Evolutionary conservation across 1,284 basidiomycete genomes (phyloP).

Genomic region (Pterulicium gracile): DNA sequence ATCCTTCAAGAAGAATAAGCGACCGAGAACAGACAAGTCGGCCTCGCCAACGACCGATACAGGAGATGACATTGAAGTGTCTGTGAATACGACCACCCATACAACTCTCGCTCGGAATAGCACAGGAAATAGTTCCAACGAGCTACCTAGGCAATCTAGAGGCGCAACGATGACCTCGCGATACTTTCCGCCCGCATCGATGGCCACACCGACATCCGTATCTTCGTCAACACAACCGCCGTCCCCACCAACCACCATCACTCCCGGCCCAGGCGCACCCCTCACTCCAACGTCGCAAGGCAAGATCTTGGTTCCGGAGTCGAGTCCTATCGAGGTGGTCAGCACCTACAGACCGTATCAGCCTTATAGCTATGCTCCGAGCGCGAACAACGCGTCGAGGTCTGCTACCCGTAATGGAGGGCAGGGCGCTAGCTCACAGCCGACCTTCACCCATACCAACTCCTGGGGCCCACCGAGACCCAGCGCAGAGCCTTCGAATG

Average conservation of each 20-base stretch:
- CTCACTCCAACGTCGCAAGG: constrained; percentile 26
- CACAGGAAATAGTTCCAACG: too few relatives aligned
- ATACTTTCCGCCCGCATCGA: constrained; percentile 1
- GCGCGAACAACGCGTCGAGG: background rate
- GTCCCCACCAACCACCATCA: constrained; percentile 19
- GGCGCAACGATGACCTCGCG: background rate
- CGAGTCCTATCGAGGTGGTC: constrained; percentile 47
- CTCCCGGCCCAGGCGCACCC: constrained; percentile 18
- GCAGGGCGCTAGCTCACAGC: too few relatives aligned
- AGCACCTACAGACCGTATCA: constrained; percentile 23
- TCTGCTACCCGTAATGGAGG: too few relatives aligned
- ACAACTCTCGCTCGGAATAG: too few relatives aligned
- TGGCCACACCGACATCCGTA: too few relatives aligned
- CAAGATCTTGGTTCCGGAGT: constrained; percentile 62
- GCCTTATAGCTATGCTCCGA: constrained; percentile 14
- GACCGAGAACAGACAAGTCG: too few relatives aligned
- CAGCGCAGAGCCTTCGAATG: too few relatives aligned
- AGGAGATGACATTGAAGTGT: too few relatives aligned
- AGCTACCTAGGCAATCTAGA: background rate
- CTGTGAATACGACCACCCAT: too few relatives aligned
- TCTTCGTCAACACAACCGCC: too few relatives aligned
- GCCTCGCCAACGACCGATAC: too few relatives aligned
- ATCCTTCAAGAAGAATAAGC: too few relatives aligned
- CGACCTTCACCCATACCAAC: constrained; percentile 12
- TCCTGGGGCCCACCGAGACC: constrained; percentile 23